Evolutionary conservation across 768 basidiomycete species (phyloP).

Genomic region (Suillus brevipes): DNA sequence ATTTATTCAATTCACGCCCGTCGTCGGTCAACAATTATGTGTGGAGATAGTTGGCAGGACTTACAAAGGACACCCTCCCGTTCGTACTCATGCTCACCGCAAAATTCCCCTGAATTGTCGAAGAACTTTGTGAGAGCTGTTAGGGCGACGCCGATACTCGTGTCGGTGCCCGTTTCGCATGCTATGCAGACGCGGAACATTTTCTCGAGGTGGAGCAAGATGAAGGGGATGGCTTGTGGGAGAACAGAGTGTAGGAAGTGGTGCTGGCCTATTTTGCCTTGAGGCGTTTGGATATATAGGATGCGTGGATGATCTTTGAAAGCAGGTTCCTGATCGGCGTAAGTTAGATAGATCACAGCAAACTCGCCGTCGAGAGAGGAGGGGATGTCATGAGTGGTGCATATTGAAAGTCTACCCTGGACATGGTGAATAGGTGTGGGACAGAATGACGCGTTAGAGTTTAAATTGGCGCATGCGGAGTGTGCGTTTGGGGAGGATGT

Average conservation of each 20-base stretch:
- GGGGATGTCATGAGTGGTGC: constrained; percentile 32
- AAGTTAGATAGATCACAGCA: constrained; percentile 22
- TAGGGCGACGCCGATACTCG: constrained; percentile 62
- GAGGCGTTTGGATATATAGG: constrained; percentile 28
- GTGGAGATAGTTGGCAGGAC: constrained; percentile 12
- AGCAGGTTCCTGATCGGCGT: not conserved
- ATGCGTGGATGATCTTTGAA: constrained; percentile 8
- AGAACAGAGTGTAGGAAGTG: constrained; percentile 50
- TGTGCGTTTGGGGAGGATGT: constrained; percentile 4
- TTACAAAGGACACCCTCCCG: constrained; percentile 19
- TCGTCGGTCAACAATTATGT: not conserved
- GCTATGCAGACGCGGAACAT: constrained; percentile 46
- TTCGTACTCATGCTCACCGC: constrained; percentile 5
- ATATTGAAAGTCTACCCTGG: constrained; percentile 43
- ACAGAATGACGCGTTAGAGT: not conserved
- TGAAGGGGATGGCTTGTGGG: constrained; percentile 49
- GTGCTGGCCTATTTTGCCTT: constrained; percentile 56
- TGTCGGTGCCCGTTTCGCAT: constrained; percentile 60
- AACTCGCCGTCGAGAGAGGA: constrained; percentile 2
- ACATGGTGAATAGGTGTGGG: constrained; percentile 27
- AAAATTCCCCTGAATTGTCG: constrained; percentile 46
- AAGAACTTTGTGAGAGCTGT: constrained; percentile 61
- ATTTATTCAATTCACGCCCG: constrained; percentile 1
- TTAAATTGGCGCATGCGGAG: not conserved
- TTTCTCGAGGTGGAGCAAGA: constrained; percentile 37